Evolutionary conservation across 2,329 filamentous ascomycete species (phyloP).

Genomic region (Penicillium freii): DNA sequence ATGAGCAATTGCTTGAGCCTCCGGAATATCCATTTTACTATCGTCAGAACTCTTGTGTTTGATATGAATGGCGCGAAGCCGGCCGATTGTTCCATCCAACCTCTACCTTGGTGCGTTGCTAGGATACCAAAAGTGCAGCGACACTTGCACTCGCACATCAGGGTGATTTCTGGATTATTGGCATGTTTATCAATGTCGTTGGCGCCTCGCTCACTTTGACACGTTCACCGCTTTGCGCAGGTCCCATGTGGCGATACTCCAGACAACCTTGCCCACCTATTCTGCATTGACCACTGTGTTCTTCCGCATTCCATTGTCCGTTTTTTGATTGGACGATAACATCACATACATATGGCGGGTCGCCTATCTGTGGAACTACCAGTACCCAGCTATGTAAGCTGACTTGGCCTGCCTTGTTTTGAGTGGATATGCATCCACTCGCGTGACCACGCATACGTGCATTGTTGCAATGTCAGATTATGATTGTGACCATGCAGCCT

Average conservation of each 20-base stretch:
- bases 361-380: slow-evolving; percentile 63
- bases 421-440: slow-evolving; percentile 63
- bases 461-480: slow-evolving; percentile 42
- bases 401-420: slow-evolving; percentile 46
- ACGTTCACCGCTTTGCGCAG: slow-evolving; percentile 53
- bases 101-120: slow-evolving; percentile 58
- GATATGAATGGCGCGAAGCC: slow-evolving; percentile 59
- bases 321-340: slow-evolving; percentile 62
- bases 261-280: slow-evolving; percentile 56
- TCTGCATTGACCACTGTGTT: slow-evolving; percentile 60
- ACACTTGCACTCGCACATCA: slow-evolving; percentile 60
- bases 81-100: slow-evolving; percentile 58
- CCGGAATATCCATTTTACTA: slow-evolving; percentile 55
- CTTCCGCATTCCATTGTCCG: slow-evolving; percentile 47
- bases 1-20: slow-evolving; percentile 58
- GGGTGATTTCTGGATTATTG: slow-evolving; percentile 55
- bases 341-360: slow-evolving; percentile 57
- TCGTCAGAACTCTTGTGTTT: slow-evolving; percentile 55
- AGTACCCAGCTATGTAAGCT: slow-evolving; percentile 58
- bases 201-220: slow-evolving; percentile 52
- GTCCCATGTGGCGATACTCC: slow-evolving; percentile 60
- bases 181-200: slow-evolving; percentile 42
- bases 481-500: neutral
- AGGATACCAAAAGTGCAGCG: slow-evolving; percentile 56
- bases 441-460: slow-evolving; percentile 56